Conservation (phyloP, 139 green algal genomes). For the Nannochloris sp. region DNA sequence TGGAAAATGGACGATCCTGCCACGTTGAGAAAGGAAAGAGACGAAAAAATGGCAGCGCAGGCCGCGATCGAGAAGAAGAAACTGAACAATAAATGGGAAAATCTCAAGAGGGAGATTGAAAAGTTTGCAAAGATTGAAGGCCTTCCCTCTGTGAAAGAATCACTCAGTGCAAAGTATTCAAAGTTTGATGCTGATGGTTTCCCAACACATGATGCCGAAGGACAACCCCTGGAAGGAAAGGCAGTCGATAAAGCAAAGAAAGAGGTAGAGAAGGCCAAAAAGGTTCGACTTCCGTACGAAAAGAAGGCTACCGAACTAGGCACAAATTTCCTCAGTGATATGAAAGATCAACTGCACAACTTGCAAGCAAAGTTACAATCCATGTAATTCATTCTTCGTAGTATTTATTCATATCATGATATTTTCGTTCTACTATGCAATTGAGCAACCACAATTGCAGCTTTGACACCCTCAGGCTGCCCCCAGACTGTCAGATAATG, state of each 20-base stretch:
- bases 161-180: slow-evolving; percentile 60
- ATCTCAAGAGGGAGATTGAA: slow-evolving; percentile 40
- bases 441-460: slow-evolving; percentile 11
- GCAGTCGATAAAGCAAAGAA: slow-evolving; percentile 65
- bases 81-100: slow-evolving; percentile 10
- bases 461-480: slow-evolving; percentile 18
- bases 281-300: slow-evolving; percentile 21
- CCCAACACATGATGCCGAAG: slow-evolving; percentile 73
- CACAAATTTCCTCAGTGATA: slow-evolving; percentile 2
- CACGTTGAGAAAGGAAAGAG: slow-evolving; percentile 42
- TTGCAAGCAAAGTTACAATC: slow-evolving; percentile 8
- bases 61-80: slow-evolving; percentile 57
- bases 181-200: slow-evolving; percentile 53
- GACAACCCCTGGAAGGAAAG: slow-evolving; percentile 64
- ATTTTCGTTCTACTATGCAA: neutral
- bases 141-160: slow-evolving; percentile 28
- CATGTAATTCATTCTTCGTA: too few species aligned
- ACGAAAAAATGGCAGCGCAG: slow-evolving; percentile 36
- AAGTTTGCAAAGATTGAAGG: slow-evolving; percentile 54
- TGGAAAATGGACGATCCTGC: slow-evolving; percentile 91
- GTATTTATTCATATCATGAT: slow-evolving; percentile 8
- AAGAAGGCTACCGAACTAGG: slow-evolving; percentile 23
- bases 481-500: slow-evolving; percentile 21
- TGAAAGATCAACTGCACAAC: slow-evolving; percentile 10
- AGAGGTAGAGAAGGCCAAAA: slow-evolving; percentile 60